Conservation (phyloP, 768 basidiomycete species). For the Tephrocybe sp. region DNA sequence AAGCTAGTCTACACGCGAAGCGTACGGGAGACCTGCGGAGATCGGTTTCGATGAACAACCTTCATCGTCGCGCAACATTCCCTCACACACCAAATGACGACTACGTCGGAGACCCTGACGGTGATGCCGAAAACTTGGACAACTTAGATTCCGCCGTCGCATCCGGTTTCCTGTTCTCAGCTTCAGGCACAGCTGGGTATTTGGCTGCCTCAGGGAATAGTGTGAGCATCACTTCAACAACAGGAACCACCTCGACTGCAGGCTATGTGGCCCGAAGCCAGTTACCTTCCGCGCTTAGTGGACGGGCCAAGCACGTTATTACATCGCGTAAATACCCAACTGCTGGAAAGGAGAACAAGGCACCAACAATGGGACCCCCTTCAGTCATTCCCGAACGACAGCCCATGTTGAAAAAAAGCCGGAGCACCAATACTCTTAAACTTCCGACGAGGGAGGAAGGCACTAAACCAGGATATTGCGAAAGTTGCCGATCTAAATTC, state of each 20-base stretch:
- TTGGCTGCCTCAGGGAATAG: slow-evolving; percentile 95
- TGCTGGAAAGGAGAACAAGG: slow-evolving; percentile 23
- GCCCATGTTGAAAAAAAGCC: slow-evolving; percentile 63
- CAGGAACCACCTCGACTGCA: slow-evolving; percentile 77
- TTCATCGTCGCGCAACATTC: slow-evolving; percentile 52
- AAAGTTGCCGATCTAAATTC: slow-evolving; percentile 91
- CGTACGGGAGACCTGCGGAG: slow-evolving; percentile 60
- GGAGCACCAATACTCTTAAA: slow-evolving; percentile 75
- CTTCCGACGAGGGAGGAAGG: slow-evolving; percentile 81
- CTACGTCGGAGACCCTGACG: slow-evolving; percentile 35
- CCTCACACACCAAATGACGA: slow-evolving; percentile 23
- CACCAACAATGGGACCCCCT: slow-evolving; percentile 68
- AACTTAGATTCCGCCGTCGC: slow-evolving; percentile 58
- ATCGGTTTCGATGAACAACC: slow-evolving; percentile 71
- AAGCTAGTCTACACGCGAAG: slow-evolving; percentile 28
- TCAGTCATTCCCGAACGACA: slow-evolving; percentile 51
- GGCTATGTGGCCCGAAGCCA: slow-evolving; percentile 45
- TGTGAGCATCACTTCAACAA: slow-evolving; percentile 87
- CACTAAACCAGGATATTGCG: slow-evolving; percentile 94
- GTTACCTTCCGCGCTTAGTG: slow-evolving; percentile 51
- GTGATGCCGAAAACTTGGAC: slow-evolving; percentile 42
- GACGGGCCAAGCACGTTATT: slow-evolving; percentile 60
- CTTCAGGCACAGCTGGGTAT: slow-evolving; percentile 56
- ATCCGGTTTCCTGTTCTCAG: slow-evolving; percentile 68
- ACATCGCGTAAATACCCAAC: slow-evolving; percentile 55